Conservation (phyloP, 257 asterid species). For the Solanum clarkiae region DNA sequence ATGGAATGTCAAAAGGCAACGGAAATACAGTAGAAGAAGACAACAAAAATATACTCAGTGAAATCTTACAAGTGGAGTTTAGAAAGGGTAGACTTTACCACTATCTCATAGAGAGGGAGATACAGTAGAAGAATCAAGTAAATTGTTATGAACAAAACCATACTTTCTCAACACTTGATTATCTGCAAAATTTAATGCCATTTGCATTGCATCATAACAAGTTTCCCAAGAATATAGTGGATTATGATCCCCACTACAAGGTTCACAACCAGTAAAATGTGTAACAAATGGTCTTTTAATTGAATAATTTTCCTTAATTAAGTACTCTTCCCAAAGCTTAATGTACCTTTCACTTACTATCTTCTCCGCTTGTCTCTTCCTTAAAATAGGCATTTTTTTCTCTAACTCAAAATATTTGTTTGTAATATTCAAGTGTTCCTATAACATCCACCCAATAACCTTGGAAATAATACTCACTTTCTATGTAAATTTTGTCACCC, state of each 20-base stretch:
- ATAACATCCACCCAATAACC: slow-evolving; percentile 19
- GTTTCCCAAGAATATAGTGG: slow-evolving; percentile 8
- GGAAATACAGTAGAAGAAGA: slow-evolving; percentile 7
- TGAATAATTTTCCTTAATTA: neutral
- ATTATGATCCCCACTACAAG: slow-evolving; percentile 17
- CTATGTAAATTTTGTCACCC: slow-evolving; percentile 13
- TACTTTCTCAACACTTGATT: slow-evolving; percentile 27
- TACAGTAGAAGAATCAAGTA: slow-evolving; percentile 2
- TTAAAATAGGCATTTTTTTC: neutral
- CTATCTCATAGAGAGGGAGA: neutral
- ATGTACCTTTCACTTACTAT: slow-evolving; percentile 2
- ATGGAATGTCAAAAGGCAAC: slow-evolving; percentile 10
- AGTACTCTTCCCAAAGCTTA: slow-evolving; percentile 9
- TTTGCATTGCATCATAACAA: slow-evolving; percentile 22
- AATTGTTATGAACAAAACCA: slow-evolving; percentile 13
- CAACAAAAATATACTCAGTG: too few species aligned
- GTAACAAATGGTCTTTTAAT: slow-evolving; percentile 21
- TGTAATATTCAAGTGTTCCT: neutral
- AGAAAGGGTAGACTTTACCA: too few species aligned
- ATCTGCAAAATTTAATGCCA: slow-evolving; percentile 33
- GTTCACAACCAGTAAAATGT: slow-evolving; percentile 30
- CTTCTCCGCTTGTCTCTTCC: slow-evolving; percentile 15
- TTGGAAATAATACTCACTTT: slow-evolving; percentile 12
- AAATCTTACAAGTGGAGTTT: too few species aligned
- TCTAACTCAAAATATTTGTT: slow-evolving; percentile 5